phyloP scores from a whole-genome alignment of 2,329 filamentous ascomycete genomes.

The Fusarium pseudocircinatum region DNA sequence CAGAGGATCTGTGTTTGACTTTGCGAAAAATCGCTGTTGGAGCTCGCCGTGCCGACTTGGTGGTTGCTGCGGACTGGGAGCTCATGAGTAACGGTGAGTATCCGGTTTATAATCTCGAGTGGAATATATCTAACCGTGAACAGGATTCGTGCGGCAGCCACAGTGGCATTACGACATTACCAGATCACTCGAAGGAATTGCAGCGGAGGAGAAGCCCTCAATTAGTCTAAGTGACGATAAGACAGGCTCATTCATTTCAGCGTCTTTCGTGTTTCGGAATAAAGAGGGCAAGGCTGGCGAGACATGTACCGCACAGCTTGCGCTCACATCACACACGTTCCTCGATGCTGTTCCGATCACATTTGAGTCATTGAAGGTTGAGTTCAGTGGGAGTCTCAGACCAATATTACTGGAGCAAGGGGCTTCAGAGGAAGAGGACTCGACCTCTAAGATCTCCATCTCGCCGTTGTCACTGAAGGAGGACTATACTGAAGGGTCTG shows the following conservation, averaged over 20 bases:
- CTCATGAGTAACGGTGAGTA: slow-evolving; percentile 66
- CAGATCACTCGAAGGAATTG: slow-evolving; percentile 63
- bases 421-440: slow-evolving; percentile 10
- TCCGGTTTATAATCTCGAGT: not conserved
- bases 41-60: slow-evolving; percentile 62
- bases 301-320: slow-evolving; percentile 65
- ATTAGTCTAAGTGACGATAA: slow-evolving; percentile 62
- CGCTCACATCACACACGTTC: slow-evolving; percentile 66
- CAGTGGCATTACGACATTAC: slow-evolving; percentile 71
- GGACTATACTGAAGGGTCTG: slow-evolving; percentile 41
- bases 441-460: slow-evolving; percentile 27
- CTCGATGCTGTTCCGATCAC: slow-evolving; percentile 60
- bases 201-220: slow-evolving; percentile 55
- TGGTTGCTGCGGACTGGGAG: slow-evolving; percentile 73
- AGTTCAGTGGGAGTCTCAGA: slow-evolving; percentile 67
- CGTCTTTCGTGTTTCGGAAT: slow-evolving; percentile 66
- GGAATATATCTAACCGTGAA: slow-evolving; percentile 9
- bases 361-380: slow-evolving; percentile 61
- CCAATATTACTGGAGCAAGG: slow-evolving; percentile 62
- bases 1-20: slow-evolving; percentile 70
- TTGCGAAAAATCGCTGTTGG: slow-evolving; percentile 65
- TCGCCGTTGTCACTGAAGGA: slow-evolving; percentile 46
- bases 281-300: slow-evolving; percentile 71
- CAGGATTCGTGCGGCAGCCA: slow-evolving; percentile 63
- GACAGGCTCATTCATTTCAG: slow-evolving; percentile 62